Base-by-base conservation (phyloP, 129 eudicot genomes). In the Pittosporum tobira region DNA sequence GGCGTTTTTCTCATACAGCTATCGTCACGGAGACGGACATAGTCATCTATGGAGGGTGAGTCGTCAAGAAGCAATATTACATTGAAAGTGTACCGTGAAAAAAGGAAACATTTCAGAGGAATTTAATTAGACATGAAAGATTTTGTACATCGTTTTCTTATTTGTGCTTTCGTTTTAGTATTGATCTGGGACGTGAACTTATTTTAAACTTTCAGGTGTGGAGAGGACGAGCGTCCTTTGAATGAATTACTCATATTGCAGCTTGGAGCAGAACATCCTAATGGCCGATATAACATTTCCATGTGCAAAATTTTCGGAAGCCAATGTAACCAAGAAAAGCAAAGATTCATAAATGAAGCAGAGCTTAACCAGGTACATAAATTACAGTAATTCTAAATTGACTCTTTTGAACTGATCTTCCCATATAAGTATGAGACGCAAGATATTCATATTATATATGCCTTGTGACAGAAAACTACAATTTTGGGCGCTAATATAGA, bases 1-100 rank as follows among this genome's bases (percentile, higher is more conserved):
- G 96, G 20, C 76, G 98, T 57, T 91, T 91, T 81, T 91, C 98
- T 30, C 98, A 91, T 63, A 76, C 98, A 0, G 96, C 98, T 22
- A 57, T 80, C 14, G 79, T 75, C 25, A 67, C 82, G 2, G 80
- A 75, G 52, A 58, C 73, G 36, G 89, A 78, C 52, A 86, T 91
- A 54, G 84, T 79, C 54, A 74, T 91, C 55, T 91, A 78, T 22
- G 98, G 98, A 76, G 98, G 98, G 98, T 91, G 42, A 75, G 85
- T 54, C 26, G 21, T 26, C 37, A 52, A 15, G 38, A 52, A 52
- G 12, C 21, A 15, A 0, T 24, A 0, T 26, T 52, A 19, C 16
- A 11, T 15, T 2, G 1, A 28, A 16, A 10, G 2, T n/a, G 14
- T 46, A 24, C 3, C 0, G n/a, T 25, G 22, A 0, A 4, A 0